phyloP scores from a whole-genome alignment of 306 rosid species.

The Quercus gilva region DNA sequence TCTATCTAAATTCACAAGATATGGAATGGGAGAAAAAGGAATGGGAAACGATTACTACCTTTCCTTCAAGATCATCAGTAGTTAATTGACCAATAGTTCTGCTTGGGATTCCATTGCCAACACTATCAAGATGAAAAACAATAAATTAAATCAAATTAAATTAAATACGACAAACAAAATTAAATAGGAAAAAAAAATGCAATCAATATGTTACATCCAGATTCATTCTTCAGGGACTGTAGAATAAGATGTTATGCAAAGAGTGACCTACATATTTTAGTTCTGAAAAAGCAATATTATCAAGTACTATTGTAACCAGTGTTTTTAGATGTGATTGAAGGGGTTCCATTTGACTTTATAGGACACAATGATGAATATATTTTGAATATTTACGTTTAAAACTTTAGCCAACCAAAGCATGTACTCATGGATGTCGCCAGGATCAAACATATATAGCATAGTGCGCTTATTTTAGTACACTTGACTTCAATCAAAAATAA shows the following conservation, averaged over 20 bases:
- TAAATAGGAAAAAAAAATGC: constrained; percentile 8
- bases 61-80: constrained; percentile 86
- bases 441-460: background rate
- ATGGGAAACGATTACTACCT: constrained; percentile 43
- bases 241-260: background rate
- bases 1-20: background rate
- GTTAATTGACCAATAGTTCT: constrained; percentile 94
- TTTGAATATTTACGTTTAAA: background rate
- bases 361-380: background rate
- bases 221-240: background rate
- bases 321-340: background rate
- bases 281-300: background rate
- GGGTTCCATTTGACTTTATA: background rate
- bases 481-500: too few relatives aligned
- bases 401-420: background rate
- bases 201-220: background rate
- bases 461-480: too few relatives aligned
- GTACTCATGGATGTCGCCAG: background rate
- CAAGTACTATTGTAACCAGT: background rate
- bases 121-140: constrained; percentile 44
- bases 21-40: background rate
- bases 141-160: constrained; percentile 2
- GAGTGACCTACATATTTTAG: background rate
- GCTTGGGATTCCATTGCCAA: constrained; percentile 96
- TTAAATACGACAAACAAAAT: too few relatives aligned